Evolutionary conservation across 2,329 filamentous ascomycete species (phyloP).

Genomic region (Dryadomyces quercivorus): DNA sequence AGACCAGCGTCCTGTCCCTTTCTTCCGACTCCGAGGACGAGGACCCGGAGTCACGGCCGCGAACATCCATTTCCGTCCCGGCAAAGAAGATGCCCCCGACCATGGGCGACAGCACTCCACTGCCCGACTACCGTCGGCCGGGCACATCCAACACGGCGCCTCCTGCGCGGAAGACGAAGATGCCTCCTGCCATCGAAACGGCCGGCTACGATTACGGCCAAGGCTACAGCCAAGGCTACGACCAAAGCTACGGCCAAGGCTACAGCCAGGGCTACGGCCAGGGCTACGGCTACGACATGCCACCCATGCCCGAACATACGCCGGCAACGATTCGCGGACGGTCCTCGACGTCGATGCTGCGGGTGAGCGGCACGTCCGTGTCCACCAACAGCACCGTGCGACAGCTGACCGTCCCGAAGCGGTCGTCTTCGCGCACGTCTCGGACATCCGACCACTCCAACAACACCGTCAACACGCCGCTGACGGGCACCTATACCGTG

Average conservation of each 20-base stretch:
- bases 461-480: not conserved
- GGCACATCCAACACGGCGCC: not conserved
- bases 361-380: constrained; percentile 19
- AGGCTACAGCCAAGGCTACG: too few relatives aligned
- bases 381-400: constrained; percentile 8
- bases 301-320: not conserved
- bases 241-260: too few relatives aligned
- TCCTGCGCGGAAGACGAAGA: too few relatives aligned
- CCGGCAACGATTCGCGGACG: not conserved
- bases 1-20: constrained; percentile 43
- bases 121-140: not conserved
- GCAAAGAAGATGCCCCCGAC: not conserved
- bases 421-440: constrained; percentile 23
- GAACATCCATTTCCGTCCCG: constrained; percentile 18
- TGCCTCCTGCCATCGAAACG: too few relatives aligned
- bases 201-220: not conserved
- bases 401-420: constrained; percentile 4
- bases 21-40: constrained; percentile 47
- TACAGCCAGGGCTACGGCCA: too few relatives aligned
- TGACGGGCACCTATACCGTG: constrained; percentile 6
- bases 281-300: not conserved
- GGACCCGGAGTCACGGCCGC: constrained; percentile 19
- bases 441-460: constrained; percentile 15
- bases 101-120: not conserved
- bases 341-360: constrained; percentile 12